Percentiles rank a stretch among this genome's conserved stretches.
Conservation (phyloP, 176 grass and related monocot genomes). For the Oryza glumipatula region DNA sequence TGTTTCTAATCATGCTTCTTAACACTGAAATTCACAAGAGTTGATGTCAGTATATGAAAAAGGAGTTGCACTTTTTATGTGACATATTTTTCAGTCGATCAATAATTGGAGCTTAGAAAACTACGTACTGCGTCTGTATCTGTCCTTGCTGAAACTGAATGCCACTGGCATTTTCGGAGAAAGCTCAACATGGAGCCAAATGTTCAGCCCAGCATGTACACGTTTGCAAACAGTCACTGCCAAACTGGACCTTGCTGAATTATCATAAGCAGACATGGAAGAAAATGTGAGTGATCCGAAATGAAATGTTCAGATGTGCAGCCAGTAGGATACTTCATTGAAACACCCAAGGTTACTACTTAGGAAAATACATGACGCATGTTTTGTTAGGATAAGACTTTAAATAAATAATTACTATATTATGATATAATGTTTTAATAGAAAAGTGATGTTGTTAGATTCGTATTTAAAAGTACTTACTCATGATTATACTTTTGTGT, state of each 20-base stretch:
- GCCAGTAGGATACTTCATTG: neutral
- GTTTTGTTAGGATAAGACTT: too few species aligned
- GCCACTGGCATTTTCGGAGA: neutral
- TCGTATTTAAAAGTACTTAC: too few species aligned
- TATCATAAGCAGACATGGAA: neutral
- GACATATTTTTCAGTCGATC: neutral
- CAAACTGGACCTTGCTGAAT: neutral
- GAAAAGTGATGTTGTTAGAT: too few species aligned
- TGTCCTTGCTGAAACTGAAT: neutral
- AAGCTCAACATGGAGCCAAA: neutral
- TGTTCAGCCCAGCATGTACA: neutral
- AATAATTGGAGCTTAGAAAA: neutral
- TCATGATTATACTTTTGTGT: too few species aligned
- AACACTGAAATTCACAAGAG: neutral
- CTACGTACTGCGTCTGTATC: neutral
- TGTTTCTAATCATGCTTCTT: neutral
- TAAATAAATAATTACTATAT: too few species aligned
- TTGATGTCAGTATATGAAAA: neutral
- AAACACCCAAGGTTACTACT: slow-evolving; percentile 6
- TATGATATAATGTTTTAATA: too few species aligned
- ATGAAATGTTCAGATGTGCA: neutral
- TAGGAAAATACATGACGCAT: too few species aligned
- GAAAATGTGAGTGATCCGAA: neutral
- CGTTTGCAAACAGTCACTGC: slow-evolving; percentile 27
- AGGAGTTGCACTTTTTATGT: neutral